phyloP scores from a whole-genome alignment of 257 asterid genomes.

The Capsicum rhomboideum region DNA sequence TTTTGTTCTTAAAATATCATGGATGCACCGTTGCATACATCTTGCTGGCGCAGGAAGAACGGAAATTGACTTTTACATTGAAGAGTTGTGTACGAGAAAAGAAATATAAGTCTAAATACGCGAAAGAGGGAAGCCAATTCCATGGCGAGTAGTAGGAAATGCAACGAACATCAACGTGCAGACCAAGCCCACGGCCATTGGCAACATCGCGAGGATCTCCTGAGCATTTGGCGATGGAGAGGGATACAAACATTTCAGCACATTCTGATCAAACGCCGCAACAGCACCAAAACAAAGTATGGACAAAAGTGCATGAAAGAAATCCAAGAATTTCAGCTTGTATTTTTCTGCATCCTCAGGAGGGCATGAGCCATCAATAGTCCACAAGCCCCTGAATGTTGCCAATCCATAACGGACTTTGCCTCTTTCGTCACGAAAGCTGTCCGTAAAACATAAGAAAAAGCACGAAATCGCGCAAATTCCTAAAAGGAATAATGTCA shows the following conservation, averaged over 20 bases:
- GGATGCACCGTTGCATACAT: no score
- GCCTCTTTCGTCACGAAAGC: slow-evolving; percentile 62
- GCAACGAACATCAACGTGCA: slow-evolving; percentile 51
- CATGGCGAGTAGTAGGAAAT: slow-evolving; percentile 67
- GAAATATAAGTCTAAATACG: slow-evolving; percentile 10
- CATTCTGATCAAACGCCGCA: slow-evolving; percentile 69
- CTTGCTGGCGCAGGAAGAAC: no score
- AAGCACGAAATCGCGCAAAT: slow-evolving; percentile 49
- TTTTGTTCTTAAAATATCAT: not conserved
- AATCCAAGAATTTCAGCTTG: slow-evolving; percentile 41
- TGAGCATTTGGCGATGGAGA: slow-evolving; percentile 45
- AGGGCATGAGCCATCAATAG: slow-evolving; percentile 44
- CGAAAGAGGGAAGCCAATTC: slow-evolving; percentile 86
- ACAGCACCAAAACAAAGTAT: slow-evolving; percentile 52
- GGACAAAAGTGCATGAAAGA: slow-evolving; percentile 59
- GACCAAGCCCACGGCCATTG: slow-evolving; percentile 55
- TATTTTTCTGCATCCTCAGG: slow-evolving; percentile 33
- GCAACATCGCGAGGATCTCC: slow-evolving; percentile 48
- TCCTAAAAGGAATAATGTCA: slow-evolving; percentile 35
- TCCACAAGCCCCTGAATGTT: slow-evolving; percentile 53
- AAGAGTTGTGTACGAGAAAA: not conserved
- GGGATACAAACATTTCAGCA: slow-evolving; percentile 56
- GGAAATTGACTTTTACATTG: no score
- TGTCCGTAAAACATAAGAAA: slow-evolving; percentile 60
- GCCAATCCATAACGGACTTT: slow-evolving; percentile 86